These are phyloP conservation scores for Chloranthus sessilifolius DNA, from an alignment of 164 flowering plant species.

Conservation along the genomic window DNA sequence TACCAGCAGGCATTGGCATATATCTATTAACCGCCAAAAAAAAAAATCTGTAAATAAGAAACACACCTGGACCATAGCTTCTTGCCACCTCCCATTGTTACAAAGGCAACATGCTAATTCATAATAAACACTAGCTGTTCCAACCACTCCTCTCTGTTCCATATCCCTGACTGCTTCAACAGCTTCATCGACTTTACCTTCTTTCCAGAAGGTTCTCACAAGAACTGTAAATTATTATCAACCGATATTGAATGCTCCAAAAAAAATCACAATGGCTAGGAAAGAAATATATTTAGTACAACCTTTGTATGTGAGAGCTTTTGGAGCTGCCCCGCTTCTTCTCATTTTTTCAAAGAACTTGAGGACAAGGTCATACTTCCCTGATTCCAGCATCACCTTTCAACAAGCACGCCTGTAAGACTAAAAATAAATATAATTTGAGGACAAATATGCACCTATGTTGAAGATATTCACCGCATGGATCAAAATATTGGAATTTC, in stretches of 20 bases:
- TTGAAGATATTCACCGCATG: no score
- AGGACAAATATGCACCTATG: conserved; percentile 10
- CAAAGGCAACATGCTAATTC: conserved; percentile 96
- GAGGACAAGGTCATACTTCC: conserved; percentile 82
- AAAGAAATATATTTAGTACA: conserved; percentile 1
- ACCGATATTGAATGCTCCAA: conserved; percentile 5
- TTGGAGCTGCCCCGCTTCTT: conserved; percentile 62
- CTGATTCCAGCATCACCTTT: conserved; percentile 90
- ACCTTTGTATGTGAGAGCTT: conserved; percentile 83
- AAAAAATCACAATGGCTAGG: background rate
- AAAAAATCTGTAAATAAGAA: background rate
- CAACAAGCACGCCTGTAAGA: conserved; percentile 53
- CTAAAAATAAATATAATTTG: conserved; percentile 30
- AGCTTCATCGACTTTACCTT: conserved; percentile 81
- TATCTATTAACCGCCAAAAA: no score
- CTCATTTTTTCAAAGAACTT: conserved; percentile 65
- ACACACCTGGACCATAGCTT: conserved; percentile 71
- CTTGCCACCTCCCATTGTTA: conserved; percentile 81
- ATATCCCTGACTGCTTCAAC: conserved; percentile 71
- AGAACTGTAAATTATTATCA: conserved; percentile 47
- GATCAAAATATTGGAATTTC: no score
- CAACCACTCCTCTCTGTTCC: conserved; percentile 82
- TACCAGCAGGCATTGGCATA: no score
- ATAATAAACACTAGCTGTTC: conserved; percentile 71
- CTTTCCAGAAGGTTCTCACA: conserved; percentile 76